Conservation (phyloP, 768 basidiomycete species). For the Dacryopinax primogenitus region DNA sequence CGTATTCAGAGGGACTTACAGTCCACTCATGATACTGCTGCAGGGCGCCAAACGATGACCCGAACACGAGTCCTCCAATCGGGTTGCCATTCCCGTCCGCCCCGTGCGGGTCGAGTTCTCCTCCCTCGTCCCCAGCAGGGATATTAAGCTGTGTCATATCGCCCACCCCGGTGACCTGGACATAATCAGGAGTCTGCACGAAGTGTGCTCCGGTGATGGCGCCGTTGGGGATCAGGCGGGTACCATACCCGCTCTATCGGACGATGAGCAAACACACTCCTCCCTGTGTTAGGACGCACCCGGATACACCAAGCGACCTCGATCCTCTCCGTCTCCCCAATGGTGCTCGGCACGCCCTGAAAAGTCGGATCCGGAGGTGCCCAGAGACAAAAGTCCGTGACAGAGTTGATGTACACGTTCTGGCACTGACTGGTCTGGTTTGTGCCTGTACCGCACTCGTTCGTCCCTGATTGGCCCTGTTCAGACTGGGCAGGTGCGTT, state of each 20-base stretch:
- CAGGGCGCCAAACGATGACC: conserved; percentile 41
- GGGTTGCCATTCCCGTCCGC: conserved; percentile 37
- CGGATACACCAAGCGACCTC: conserved; percentile 43
- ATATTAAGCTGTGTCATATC: conserved; percentile 56
- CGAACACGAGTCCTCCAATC: conserved; percentile 60
- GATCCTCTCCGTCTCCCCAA: conserved; percentile 48
- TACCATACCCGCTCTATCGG: conserved; percentile 28
- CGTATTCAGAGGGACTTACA: too few species aligned
- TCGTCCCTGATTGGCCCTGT: conserved; percentile 35
- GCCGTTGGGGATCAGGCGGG: conserved; percentile 19
- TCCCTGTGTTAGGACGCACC: conserved; percentile 17
- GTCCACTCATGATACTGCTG: conserved; percentile 64
- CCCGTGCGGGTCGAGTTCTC: conserved; percentile 59
- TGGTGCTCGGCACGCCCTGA: conserved; percentile 35
- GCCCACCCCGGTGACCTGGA: conserved; percentile 43
- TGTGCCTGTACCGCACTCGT: conserved; percentile 24
- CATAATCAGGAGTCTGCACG: conserved; percentile 19
- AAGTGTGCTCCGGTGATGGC: conserved; percentile 22
- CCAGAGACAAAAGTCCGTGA: conserved; percentile 17
- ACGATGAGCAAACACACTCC: too few species aligned
- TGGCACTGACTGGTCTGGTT: conserved; percentile 25
- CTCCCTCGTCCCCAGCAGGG: conserved; percentile 46
- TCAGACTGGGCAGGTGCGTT: conserved; percentile 28
- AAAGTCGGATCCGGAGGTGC: conserved; percentile 20
- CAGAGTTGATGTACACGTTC: conserved; percentile 12